Percentiles rank a stretch among this genome's conserved stretches.
Conservation (phyloP, 2,329 filamentous ascomycete genomes). For the Cordyceps tenuipes region DNA sequence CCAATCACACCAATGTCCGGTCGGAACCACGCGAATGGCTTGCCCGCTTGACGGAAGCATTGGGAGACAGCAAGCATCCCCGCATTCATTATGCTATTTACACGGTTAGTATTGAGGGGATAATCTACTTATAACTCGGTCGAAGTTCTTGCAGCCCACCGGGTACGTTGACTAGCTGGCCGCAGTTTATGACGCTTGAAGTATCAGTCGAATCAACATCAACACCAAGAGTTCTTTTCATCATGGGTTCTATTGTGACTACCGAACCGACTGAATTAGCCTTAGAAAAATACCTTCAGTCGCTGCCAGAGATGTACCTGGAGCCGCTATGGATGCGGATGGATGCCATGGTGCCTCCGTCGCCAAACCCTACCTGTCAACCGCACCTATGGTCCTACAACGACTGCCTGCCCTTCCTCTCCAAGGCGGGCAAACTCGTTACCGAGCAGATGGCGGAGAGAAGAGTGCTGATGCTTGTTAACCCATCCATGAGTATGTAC, state of each 20-base stretch:
- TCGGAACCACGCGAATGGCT: not conserved
- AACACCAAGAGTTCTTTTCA: not conserved
- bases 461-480: constrained; percentile 34
- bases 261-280: constrained; percentile 16
- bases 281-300: constrained; percentile 22
- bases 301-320: constrained; percentile 23
- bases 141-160: not conserved
- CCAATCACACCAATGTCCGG: not conserved
- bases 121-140: not conserved
- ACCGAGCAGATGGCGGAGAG: constrained; percentile 33
- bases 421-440: constrained; percentile 26
- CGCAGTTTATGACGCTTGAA: not conserved
- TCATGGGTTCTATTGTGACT: constrained; percentile 1
- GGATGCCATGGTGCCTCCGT: constrained; percentile 36
- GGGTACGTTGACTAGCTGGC: not conserved
- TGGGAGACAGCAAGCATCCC: not conserved
- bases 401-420: constrained; percentile 26
- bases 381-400: constrained; percentile 33
- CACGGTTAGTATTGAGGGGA: not conserved
- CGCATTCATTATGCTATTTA: not conserved
- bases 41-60: not conserved
- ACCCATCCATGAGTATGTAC: constrained; percentile 25
- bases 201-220: not conserved
- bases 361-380: constrained; percentile 33
- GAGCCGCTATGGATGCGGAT: constrained; percentile 43